Conservation (phyloP, 192 early-diverging fungal genomes). For the Entomortierella beljakovae region DNA sequence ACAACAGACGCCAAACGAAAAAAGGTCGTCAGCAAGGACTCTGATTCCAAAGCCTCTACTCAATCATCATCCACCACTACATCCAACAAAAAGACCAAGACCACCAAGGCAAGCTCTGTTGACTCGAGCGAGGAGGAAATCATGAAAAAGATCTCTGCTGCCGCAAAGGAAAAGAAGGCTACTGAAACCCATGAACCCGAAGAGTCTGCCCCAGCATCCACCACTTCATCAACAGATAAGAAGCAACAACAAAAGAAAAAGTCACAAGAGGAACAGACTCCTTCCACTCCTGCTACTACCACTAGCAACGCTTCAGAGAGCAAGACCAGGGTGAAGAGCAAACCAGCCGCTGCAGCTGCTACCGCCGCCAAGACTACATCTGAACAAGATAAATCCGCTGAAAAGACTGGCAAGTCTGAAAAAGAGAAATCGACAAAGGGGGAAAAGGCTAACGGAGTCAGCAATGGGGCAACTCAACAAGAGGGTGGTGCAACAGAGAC, state of each 20-base stretch:
- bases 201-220: not conserved
- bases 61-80: not conserved
- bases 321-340: not conserved
- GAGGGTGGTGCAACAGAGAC: not conserved
- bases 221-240: not conserved
- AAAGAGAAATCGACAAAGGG: not conserved
- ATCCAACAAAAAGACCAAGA: slow-evolving; percentile 5
- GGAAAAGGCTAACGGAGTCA: not conserved
- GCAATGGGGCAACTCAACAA: not conserved
- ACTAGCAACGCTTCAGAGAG: not conserved
- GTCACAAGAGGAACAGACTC: not conserved
- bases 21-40: not conserved
- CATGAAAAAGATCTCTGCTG: slow-evolving; percentile 22
- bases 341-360: no score
- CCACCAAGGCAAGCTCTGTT: not conserved
- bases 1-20: not conserved
- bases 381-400: not conserved
- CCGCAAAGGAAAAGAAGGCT: slow-evolving; percentile 15
- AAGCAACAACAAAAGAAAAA: slow-evolving; percentile 13
- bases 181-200: not conserved
- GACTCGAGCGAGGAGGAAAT: slow-evolving; percentile 18
- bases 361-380: not conserved
- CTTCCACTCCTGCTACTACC: not conserved
- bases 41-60: not conserved
- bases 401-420: slow-evolving; percentile 8